These are phyloP conservation scores for Wickerhamomyces strasburgensis DNA, from an alignment of 805 yeast species.

Conservation along the genomic window DNA sequence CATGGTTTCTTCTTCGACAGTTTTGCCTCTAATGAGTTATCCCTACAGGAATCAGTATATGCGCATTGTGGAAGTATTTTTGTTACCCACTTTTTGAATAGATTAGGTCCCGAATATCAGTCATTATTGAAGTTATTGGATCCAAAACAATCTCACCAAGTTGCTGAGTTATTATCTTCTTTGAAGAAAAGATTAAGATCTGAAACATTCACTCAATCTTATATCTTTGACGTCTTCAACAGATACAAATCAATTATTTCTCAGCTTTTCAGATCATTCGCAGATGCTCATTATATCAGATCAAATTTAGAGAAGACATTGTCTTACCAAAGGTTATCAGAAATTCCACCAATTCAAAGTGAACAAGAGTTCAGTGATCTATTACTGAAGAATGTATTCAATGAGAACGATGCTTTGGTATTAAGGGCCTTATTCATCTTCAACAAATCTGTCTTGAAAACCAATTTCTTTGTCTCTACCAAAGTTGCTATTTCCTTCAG, in stretches of 20 bases:
- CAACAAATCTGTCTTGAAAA: conserved; percentile 83
- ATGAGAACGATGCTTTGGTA: conserved; percentile 74
- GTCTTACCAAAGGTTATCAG: conserved; percentile 81
- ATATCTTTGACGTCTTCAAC: conserved; percentile 71
- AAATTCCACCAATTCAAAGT: conserved; percentile 65
- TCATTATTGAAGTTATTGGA: conserved; percentile 63
- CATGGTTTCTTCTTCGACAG: conserved; percentile 71
- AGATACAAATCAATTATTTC: conserved; percentile 67
- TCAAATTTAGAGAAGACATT: conserved; percentile 67
- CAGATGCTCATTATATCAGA: conserved; percentile 81
- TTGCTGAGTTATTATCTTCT: conserved; percentile 67
- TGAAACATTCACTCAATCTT: conserved; percentile 87
- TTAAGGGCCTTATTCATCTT: conserved; percentile 77
- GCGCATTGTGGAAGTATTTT: conserved; percentile 92
- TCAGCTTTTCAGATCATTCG: conserved; percentile 85
- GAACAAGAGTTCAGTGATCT: conserved; percentile 71
- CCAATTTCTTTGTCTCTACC: conserved; percentile 89
- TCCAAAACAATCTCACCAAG: conserved; percentile 53
- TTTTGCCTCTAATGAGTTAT: conserved; percentile 70
- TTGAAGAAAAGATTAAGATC: conserved; percentile 87
- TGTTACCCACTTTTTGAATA: conserved; percentile 89
- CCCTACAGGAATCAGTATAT: conserved; percentile 90
- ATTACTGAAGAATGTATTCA: conserved; percentile 62
- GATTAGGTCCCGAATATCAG: conserved; percentile 86
- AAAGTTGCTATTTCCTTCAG: conserved; percentile 94